Base-by-base conservation (phyloP, 2,329 filamentous ascomycete species). In the Chaetoscypha palmicola region DNA sequence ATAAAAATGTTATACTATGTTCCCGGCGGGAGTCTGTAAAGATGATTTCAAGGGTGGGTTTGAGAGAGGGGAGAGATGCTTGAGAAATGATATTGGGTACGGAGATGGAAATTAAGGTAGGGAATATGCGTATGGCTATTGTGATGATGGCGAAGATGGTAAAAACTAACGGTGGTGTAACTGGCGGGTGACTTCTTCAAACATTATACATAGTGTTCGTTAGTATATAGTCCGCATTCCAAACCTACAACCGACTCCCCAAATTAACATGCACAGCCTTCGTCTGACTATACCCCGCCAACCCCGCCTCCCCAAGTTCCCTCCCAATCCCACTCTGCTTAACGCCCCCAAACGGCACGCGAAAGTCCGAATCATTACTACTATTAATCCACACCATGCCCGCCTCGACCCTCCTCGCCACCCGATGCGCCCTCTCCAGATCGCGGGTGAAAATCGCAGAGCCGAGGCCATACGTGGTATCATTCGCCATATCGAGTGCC, bases 291-390 rank as follows among this genome's bases (percentile, higher is more conserved):
- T 67, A 73, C 1, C 62, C 67, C 22, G 67, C 66, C 9, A 71
- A 50, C 0, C 66, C 68, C 0, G 65, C 67, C 55, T 70, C 67
- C 2, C 67, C 68, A 5, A 70, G 48, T 49, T 77, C 69, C 16
- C 72, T 59, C 0, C 74, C 74, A 57, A 77, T 76, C 3, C 76
- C 76, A 58, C 68, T 73, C 64, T 77, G 72, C 64, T 81, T 81
- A 5, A 79, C 72, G 71, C 74, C 35, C 14, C 74, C 74, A 54
- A 78, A 78, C 0, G 74, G 74, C 44, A 78, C 62, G 7, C 67
- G 55, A 38, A 54, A 62, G 46, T 65, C 61, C n/a, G 53, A 57
- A 45, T 64, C 61, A 43, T 77, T 51, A 46, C 59, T 62, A 20
- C 58, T 62, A 49, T 69, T 69, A 50, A 69, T 64, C 66, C 67